phyloP scores from a whole-genome alignment of 2,329 filamentous ascomycete genomes.

The Macroventuria anomochaeta region DNA sequence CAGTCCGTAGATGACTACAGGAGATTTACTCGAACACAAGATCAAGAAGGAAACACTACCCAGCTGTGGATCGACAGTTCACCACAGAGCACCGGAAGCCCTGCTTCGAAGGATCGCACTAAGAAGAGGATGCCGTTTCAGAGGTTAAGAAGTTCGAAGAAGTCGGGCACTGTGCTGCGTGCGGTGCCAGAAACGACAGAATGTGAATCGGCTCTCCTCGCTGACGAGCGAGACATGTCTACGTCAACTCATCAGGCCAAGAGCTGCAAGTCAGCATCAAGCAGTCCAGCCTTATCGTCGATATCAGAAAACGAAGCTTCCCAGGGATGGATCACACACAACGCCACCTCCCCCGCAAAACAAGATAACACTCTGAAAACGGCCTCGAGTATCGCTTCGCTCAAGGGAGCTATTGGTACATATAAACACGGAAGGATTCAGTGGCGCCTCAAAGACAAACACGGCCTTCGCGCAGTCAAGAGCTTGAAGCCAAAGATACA shows the following conservation, averaged over 20 bases:
- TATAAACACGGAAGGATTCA: constrained; percentile 55
- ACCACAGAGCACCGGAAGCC: constrained; percentile 6
- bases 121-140: constrained; percentile 30
- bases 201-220: constrained; percentile 32
- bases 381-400: constrained; percentile 27
- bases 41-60: constrained; percentile 3
- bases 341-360: constrained; percentile 22
- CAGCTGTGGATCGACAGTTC: constrained; percentile 5
- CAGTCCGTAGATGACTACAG: constrained; percentile 12
- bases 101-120: constrained; percentile 10
- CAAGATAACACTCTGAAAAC: constrained; percentile 33
- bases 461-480: constrained; percentile 21
- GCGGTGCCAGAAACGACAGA: constrained; percentile 42
- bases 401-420: constrained; percentile 50
- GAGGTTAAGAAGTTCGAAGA: constrained; percentile 30
- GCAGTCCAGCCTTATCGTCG: constrained; percentile 22
- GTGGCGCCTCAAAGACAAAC: constrained; percentile 44
- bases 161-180: constrained; percentile 42
- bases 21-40: constrained; percentile 6
- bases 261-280: constrained; percentile 29
- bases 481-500: constrained; percentile 43
- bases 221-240: constrained; percentile 50
- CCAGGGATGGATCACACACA: constrained; percentile 29
- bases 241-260: constrained; percentile 23
- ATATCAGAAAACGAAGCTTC: constrained; percentile 23